Evolutionary conservation across 495 filamentous ascomycete genomes (phyloP).

Genomic region (Aspergillus homomorphus): DNA sequence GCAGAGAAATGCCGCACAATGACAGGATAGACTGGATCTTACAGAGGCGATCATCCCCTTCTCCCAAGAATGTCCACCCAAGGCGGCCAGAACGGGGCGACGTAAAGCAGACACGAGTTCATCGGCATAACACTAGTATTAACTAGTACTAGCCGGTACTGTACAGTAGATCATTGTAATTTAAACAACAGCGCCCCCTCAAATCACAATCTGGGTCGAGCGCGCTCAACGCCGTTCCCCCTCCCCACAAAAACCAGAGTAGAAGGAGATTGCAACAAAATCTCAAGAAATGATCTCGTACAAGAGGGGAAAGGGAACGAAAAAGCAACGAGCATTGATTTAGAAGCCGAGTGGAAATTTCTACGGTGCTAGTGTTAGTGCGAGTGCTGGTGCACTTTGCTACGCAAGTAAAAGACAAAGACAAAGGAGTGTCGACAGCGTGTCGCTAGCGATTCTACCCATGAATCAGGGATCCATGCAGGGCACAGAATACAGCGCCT

Average conservation of each 20-base stretch:
- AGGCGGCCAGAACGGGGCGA: constrained; percentile 17
- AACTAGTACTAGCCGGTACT: constrained; percentile 17
- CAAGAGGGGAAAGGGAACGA: neutral
- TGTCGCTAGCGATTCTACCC: constrained; percentile 1
- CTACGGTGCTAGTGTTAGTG: neutral
- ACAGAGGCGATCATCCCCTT: constrained; percentile 17
- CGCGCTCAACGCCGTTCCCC: neutral
- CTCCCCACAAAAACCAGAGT: neutral
- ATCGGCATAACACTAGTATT: constrained; percentile 12
- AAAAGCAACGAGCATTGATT: neutral
- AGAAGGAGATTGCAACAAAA: neutral
- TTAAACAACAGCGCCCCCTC: constrained; percentile 1
- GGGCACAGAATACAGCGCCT: constrained; percentile 15
- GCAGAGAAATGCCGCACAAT: constrained; percentile 16
- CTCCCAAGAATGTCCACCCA: constrained; percentile 12
- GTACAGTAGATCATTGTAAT: constrained; percentile 24
- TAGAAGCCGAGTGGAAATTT: neutral
- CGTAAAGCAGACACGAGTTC: constrained; percentile 19
- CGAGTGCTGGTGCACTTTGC: neutral
- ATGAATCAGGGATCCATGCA: constrained; percentile 14
- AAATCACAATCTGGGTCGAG: neutral
- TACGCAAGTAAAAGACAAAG: constrained; percentile 1
- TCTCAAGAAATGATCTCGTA: too few species aligned
- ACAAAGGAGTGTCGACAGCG: neutral
- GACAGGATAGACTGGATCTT: constrained; percentile 14